These are phyloP conservation scores for Microbotryum silenes-acaulis DNA, from an alignment of 1,284 basidiomycete species.

Conservation along the genomic window DNA sequence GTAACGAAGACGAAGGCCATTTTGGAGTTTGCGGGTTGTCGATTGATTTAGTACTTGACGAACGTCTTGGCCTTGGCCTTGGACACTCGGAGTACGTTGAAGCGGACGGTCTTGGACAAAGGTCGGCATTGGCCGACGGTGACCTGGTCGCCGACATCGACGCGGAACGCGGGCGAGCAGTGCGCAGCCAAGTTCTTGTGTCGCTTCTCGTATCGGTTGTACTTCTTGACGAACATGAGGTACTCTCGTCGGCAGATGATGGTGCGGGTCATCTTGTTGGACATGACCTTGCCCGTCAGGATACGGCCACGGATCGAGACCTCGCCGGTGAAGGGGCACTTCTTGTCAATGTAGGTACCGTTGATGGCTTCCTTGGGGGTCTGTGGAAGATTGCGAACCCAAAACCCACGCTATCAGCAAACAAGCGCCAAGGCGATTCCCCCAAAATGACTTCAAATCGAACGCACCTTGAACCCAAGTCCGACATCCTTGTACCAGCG, in stretches of 20 bases:
- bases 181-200: slow-evolving; percentile 99
- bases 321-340: slow-evolving; percentile 57
- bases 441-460: neutral
- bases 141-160: slow-evolving; percentile 69
- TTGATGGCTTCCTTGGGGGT: slow-evolving; percentile 92
- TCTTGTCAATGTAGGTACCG: slow-evolving; percentile 99
- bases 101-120: slow-evolving; percentile 89
- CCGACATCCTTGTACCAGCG: slow-evolving; percentile 99
- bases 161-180: slow-evolving; percentile 96
- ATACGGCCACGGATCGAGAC: slow-evolving; percentile 99
- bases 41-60: slow-evolving; percentile 9
- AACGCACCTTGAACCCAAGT: slow-evolving; percentile 68
- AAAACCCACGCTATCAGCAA: neutral
- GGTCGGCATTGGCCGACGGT: slow-evolving; percentile 99
- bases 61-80: slow-evolving; percentile 25
- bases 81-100: slow-evolving; percentile 23
- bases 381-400: slow-evolving; percentile 35
- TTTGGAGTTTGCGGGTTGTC: no score
- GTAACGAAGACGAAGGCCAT: no score
- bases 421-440: no score
- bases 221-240: slow-evolving; percentile 93
- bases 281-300: slow-evolving; percentile 91
- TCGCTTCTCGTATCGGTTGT: slow-evolving; percentile 52
- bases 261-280: slow-evolving; percentile 99
- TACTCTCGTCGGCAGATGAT: slow-evolving; percentile 95